A percentile compares a stretch with the other conserved stretches of the same genome.
These are phyloP conservation scores for Polyplosphaeria fusca DNA, from an alignment of 495 filamentous ascomycete species.

Conservation along the genomic window DNA sequence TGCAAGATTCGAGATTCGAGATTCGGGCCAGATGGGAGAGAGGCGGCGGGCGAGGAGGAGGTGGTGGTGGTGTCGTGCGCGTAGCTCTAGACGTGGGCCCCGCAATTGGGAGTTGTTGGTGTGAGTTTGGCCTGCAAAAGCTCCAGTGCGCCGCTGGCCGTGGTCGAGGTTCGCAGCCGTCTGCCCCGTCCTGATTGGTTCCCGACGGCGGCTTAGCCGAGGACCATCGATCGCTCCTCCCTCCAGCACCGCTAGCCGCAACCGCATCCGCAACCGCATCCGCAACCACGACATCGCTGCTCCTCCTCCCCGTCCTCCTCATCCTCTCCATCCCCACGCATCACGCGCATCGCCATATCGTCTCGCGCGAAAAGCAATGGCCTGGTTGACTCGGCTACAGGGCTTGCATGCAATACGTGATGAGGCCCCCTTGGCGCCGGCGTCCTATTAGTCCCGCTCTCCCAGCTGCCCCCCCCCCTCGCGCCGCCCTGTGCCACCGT, in stretches of 20 bases:
- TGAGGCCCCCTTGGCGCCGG: slow-evolving; percentile 8
- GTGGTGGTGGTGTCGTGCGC: slow-evolving; percentile 1
- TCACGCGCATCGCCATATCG: background rate
- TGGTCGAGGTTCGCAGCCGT: background rate
- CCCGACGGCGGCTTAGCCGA: slow-evolving; percentile 7
- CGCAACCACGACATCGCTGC: background rate
- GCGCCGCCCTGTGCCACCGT: slow-evolving; percentile 20
- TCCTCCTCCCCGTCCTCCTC: background rate
- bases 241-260: background rate
- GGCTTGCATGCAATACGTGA: slow-evolving; percentile 24
- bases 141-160: too few relatives aligned
- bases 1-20: background rate
- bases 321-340: background rate
- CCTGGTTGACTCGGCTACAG: background rate
- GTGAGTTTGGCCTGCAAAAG: background rate
- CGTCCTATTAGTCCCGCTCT: slow-evolving; percentile 3
- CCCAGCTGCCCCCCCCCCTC: too few relatives aligned
- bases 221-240: background rate
- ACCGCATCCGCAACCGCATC: background rate
- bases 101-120: too few relatives aligned
- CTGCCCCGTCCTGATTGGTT: slow-evolving; percentile 1
- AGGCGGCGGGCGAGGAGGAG: background rate
- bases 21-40: background rate
- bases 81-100: background rate
- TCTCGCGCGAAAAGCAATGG: slow-evolving; percentile 9